These are phyloP conservation scores for Phanerochaete sordida DNA, from an alignment of 768 basidiomycete genomes.

Conservation along the genomic window DNA sequence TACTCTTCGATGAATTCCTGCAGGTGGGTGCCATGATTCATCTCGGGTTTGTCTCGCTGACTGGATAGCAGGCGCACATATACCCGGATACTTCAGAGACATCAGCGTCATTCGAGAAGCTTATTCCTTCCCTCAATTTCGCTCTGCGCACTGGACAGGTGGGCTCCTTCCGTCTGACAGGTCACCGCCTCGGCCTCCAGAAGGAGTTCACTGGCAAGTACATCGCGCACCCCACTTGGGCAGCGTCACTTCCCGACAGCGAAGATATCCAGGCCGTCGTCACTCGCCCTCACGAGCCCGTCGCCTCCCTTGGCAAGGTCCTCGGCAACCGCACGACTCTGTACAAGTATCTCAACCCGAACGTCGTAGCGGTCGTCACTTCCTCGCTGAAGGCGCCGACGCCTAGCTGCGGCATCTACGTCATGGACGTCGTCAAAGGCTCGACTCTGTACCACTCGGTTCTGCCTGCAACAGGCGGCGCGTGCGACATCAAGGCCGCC, in stretches of 20 bases:
- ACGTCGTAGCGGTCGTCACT: constrained; percentile 67
- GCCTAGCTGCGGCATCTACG: constrained; percentile 58
- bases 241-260: constrained; percentile 46
- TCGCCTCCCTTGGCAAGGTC: constrained; percentile 82
- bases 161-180: constrained; percentile 46
- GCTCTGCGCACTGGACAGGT: constrained; percentile 46
- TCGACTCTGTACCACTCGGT: constrained; percentile 64
- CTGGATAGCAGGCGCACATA: constrained; percentile 45
- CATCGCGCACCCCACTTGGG: constrained; percentile 65
- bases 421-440: constrained; percentile 81
- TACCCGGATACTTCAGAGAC: constrained; percentile 60
- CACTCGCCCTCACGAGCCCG: constrained; percentile 41
- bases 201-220: constrained; percentile 41
- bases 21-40: constrained; percentile 46
- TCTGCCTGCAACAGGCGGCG: constrained; percentile 41
- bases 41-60: background rate
- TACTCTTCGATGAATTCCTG: constrained; percentile 72
- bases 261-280: constrained; percentile 59
- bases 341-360: constrained; percentile 93
- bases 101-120: constrained; percentile 38
- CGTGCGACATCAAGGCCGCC: constrained; percentile 64
- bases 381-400: constrained; percentile 25
- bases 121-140: constrained; percentile 49
- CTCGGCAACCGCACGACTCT: constrained; percentile 83
- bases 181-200: constrained; percentile 48